A percentile compares a stretch with the other conserved stretches of the same genome.
Conservation (phyloP, 768 basidiomycete species). For the Suillus sp. region DNA sequence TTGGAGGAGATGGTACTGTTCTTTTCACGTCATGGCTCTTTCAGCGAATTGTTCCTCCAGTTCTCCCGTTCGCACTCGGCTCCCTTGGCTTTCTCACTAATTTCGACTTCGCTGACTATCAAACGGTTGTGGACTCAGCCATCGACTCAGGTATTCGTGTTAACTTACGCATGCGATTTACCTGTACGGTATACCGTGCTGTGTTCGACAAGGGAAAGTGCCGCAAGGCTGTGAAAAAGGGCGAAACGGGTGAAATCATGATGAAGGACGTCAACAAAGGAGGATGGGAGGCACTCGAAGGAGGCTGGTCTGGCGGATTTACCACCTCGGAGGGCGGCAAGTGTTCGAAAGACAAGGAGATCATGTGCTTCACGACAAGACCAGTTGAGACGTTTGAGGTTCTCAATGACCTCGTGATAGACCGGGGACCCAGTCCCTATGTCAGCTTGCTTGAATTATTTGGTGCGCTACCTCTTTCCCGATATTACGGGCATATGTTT, state of each 20-base stretch:
- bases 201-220: constrained; percentile 70
- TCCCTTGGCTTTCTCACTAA: constrained; percentile 97
- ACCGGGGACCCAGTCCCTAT: constrained; percentile 97
- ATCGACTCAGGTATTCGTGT: constrained; percentile 95
- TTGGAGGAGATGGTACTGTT: constrained; percentile 98
- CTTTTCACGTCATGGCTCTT: constrained; percentile 99
- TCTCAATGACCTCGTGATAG: constrained; percentile 96
- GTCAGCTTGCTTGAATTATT: constrained; percentile 95
- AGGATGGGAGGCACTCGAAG: constrained; percentile 97
- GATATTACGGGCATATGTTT: constrained; percentile 13
- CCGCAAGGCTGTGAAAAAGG: constrained; percentile 87
- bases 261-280: constrained; percentile 90
- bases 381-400: constrained; percentile 96
- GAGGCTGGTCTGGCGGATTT: constrained; percentile 57
- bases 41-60: constrained; percentile 97
- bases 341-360: constrained; percentile 85
- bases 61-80: constrained; percentile 94
- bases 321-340: constrained; percentile 46
- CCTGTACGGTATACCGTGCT: constrained; percentile 96
- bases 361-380: constrained; percentile 95
- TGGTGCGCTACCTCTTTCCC: constrained; percentile 57
- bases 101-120: constrained; percentile 89
- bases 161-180: constrained; percentile 98
- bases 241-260: constrained; percentile 93
- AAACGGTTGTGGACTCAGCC: constrained; percentile 80